These are phyloP conservation scores for Lasiodiplodia citricola DNA, from an alignment of 2,329 filamentous ascomycete species.

Conservation along the genomic window DNA sequence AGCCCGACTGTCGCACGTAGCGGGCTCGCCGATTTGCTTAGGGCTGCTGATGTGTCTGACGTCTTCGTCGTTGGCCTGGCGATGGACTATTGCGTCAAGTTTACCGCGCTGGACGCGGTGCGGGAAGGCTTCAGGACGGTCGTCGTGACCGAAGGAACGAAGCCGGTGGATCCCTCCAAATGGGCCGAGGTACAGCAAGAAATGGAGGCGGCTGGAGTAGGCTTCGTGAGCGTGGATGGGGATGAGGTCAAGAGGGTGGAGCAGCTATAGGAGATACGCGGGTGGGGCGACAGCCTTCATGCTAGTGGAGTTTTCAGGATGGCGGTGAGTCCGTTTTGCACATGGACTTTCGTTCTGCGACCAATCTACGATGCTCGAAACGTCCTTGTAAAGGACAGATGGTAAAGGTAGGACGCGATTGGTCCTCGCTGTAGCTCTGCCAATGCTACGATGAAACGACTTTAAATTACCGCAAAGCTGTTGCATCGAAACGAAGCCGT, in stretches of 20 bases:
- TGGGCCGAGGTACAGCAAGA: conserved; percentile 64
- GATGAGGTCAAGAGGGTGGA: conserved; percentile 61
- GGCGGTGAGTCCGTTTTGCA: background rate
- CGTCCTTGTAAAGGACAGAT: background rate
- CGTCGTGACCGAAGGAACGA: conserved; percentile 79
- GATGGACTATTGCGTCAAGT: conserved; percentile 86
- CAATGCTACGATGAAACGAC: background rate
- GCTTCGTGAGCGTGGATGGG: conserved; percentile 63
- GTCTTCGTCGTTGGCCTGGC: conserved; percentile 88
- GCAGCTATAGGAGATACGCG: background rate
- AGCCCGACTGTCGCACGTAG: conserved; percentile 68
- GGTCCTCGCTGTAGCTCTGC: background rate
- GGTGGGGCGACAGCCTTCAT: background rate
- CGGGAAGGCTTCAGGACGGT: conserved; percentile 77
- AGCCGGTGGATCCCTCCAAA: conserved; percentile 66
- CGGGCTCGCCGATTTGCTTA: conserved; percentile 66
- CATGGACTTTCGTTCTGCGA: background rate
- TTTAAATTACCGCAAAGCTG: background rate
- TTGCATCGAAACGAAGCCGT: background rate
- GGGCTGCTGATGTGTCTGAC: conserved; percentile 67
- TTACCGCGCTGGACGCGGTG: conserved; percentile 77
- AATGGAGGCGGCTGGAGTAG: conserved; percentile 65
- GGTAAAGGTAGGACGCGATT: background rate
- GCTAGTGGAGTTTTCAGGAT: background rate
- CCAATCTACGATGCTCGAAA: background rate